phyloP scores from a whole-genome alignment of 2,329 filamentous ascomycete genomes.

The Coniochaeta sp. region DNA sequence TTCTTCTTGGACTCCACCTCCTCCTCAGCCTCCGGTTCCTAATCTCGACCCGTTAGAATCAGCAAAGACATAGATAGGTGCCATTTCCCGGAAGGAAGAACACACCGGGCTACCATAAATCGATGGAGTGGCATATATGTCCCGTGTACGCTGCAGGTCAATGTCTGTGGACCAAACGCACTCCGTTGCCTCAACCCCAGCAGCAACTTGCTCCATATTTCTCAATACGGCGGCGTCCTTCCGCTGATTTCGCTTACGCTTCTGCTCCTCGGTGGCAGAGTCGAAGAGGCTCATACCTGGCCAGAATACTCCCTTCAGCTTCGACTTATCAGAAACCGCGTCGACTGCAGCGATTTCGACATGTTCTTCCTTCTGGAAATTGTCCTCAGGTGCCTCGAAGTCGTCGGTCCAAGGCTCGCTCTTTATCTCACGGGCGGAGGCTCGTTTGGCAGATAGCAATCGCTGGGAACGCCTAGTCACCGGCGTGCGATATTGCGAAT shows the following conservation, averaged over 20 bases:
- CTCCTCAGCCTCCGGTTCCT: constrained; percentile 13
- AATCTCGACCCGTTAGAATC: not conserved
- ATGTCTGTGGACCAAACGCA: constrained; percentile 51
- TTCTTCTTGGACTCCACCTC: constrained; percentile 10
- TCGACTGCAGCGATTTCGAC: constrained; percentile 15
- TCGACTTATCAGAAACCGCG: constrained; percentile 21
- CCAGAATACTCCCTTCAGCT: constrained; percentile 66
- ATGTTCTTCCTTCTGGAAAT: constrained; percentile 16
- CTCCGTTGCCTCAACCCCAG: constrained; percentile 56
- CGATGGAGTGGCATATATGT: constrained; percentile 55
- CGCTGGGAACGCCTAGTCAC: constrained; percentile 9
- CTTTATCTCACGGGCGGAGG: not conserved
- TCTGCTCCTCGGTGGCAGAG: constrained; percentile 65
- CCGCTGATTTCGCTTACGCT: constrained; percentile 68
- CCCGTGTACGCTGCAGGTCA: constrained; percentile 41
- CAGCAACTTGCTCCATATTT: constrained; percentile 57
- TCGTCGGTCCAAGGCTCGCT: constrained; percentile 21
- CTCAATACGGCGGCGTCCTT: constrained; percentile 66
- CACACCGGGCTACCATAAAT: constrained; percentile 42
- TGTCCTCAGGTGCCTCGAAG: constrained; percentile 15
- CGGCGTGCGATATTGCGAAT: constrained; percentile 14
- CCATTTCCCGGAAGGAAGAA: not conserved
- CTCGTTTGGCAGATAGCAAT: not conserved
- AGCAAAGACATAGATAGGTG: not conserved
- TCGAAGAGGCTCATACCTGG: constrained; percentile 79